Base-by-base conservation (phyloP, 208 protist genomes). In the Vickermania spadyakhi region DNA sequence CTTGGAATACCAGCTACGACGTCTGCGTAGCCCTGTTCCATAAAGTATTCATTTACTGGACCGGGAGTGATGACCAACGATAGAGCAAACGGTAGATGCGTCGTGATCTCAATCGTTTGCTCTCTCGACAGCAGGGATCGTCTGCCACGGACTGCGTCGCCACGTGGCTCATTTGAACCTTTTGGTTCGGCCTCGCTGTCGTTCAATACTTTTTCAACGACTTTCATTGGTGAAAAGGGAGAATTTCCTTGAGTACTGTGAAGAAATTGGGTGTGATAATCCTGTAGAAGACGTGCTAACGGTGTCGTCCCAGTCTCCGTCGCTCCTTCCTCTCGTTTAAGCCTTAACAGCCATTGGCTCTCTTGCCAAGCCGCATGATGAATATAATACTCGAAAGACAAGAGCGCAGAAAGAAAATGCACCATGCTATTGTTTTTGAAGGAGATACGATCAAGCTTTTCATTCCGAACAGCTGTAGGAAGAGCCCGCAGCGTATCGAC, bases 31-130 rank as follows among this genome's bases (percentile, higher is more conserved):
- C 77, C 79, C 0, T 72, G 45, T 50, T 92, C 84, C 1, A 79
- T 84, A 63, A 95, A 92, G 45, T 81, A 68, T 50, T 83, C 77
- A 60, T 92, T 92, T 28, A 89, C 79, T 0, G 83, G 85, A 0
- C 89, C 89, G 22, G 81, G 81, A 36, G 77, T 62, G 42, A 91
- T 62, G 22, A 84, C 80, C 2, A 95, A 77, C 21, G 89, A 89
- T 25, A 95, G 62, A 26, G 81, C 83, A 71, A 92, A 95, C 0
- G 89, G 89, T n/a, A 95, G 68, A 29, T 82, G 75, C 14, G 78
- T 89, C 0, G 84, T 95, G 27, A 95, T 91, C 41, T 95, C 84
- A 27, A 91, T 55, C 23, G 82, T 72, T 26, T 86, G 65, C 3
- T 57, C 53, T 60, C 66, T 79, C n/a, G 31, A 25, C 49, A 88